Base-by-base conservation (phyloP, 176 grass and related monocot species). In the Hyparrhenia diplandra region DNA sequence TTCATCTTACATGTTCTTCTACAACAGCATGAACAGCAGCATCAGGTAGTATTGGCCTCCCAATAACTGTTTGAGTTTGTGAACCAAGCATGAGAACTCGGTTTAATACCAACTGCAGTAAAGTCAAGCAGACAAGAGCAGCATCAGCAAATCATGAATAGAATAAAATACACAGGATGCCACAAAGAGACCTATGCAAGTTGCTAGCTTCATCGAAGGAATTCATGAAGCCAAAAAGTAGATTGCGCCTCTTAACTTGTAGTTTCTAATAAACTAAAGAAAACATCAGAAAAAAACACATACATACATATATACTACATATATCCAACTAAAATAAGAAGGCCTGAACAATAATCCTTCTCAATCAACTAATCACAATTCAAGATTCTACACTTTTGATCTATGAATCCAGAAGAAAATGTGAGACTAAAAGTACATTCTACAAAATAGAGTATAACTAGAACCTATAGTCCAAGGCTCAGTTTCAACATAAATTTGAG, bases 61-160 rank as follows among this genome's bases (percentile, higher is more conserved):
- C 96, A 77, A 99, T 93, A 43, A 95, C 78, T 71, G 96, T 99
- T 85, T 95, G 79, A 59, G 67, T 77, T 95, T 89, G 86, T 54
- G 96, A 91, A 10, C 96, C 92, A 83, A 98, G 82, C 92, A 98
- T 95, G 66, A 98, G 83, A 85, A 98, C 90, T 84, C 78, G 91
- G 58, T 91, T 91, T 73, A 98, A 86, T 75, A 90, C 60, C 87
- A 98, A 85, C 96, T 93, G 88, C 85, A 93, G 18, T 51, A 79
- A 62, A 84, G 67, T 64, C 8, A 82, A 77, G 32, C 72, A 85
- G 45, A 72, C 10, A 32, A 79, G 23, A 73, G 43, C 45, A 88
- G 6, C 52, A 85, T 77, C 27, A 82, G 34, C 0, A 72, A 63
- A 77, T 20, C 13, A 73, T 71, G 36, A 24, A 62, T 40, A 20